Conservation (phyloP, 1,284 basidiomycete species). For the Athelia psychrophila region DNA sequence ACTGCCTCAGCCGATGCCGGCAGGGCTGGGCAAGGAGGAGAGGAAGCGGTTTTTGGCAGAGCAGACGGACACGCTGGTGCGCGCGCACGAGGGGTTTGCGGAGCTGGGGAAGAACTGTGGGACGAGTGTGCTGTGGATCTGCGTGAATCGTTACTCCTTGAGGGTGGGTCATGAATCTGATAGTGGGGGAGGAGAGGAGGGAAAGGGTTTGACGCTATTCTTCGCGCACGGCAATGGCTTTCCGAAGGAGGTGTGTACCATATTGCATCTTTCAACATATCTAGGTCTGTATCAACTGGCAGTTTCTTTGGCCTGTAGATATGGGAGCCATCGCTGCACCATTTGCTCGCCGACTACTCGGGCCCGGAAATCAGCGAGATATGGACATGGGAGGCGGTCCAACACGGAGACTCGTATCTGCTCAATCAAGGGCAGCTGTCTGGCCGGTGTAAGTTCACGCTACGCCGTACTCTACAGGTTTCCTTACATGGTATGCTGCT, state of each 20-base stretch:
- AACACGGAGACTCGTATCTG: slow-evolving; percentile 74
- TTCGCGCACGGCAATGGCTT: slow-evolving; percentile 81
- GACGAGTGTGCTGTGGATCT: slow-evolving; percentile 49
- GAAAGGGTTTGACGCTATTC: slow-evolving; percentile 60
- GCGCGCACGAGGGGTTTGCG: slow-evolving; percentile 19
- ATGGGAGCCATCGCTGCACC: slow-evolving; percentile 62
- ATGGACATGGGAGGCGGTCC: slow-evolving; percentile 76
- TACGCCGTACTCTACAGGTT: no score
- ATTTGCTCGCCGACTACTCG: slow-evolving; percentile 39
- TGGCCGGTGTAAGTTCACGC: slow-evolving; percentile 48
- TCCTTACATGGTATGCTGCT: no score
- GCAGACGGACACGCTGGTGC: slow-evolving; percentile 17
- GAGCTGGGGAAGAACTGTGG: slow-evolving; percentile 17
- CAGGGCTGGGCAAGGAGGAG: slow-evolving; percentile 21
- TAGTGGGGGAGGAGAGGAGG: slow-evolving; percentile 14
- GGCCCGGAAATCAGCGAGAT: slow-evolving; percentile 60
- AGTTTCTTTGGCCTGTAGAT: slow-evolving; percentile 34
- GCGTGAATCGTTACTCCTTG: slow-evolving; percentile 51
- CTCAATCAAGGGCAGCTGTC: slow-evolving; percentile 58
- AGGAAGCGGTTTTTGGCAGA: slow-evolving; percentile 15
- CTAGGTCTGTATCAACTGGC: background rate
- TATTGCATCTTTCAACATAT: background rate
- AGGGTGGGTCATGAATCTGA: no score
- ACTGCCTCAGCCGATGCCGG: slow-evolving; percentile 13
- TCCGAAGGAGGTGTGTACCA: slow-evolving; percentile 73